Evolutionary conservation across 129 eudicot genomes (phyloP).

Genomic region (Calendula officinalis): DNA sequence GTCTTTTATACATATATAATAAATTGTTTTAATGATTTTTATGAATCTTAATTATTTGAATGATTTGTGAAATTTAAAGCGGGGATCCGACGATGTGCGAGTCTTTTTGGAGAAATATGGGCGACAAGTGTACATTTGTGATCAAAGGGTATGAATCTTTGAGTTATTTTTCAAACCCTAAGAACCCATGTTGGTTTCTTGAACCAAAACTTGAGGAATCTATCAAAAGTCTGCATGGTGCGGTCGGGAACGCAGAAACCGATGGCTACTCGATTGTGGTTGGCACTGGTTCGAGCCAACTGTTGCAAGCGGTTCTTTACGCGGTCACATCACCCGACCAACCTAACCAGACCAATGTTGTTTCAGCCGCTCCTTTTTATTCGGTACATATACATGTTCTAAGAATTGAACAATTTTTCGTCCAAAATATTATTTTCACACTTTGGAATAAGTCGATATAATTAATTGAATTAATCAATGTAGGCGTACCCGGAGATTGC

Average conservation of each 20-base stretch:
- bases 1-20: background rate
- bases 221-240: slow-evolving; percentile 54
- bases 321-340: slow-evolving; percentile 49
- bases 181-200: slow-evolving; percentile 69
- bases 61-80: slow-evolving; percentile 34
- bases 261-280: slow-evolving; percentile 57
- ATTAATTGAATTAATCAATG: background rate
- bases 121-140: slow-evolving; percentile 45
- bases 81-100: slow-evolving; percentile 86
- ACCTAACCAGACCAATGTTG: slow-evolving; percentile 45
- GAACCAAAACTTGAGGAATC: slow-evolving; percentile 70
- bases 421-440: background rate
- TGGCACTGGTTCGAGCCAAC: slow-evolving; percentile 92
- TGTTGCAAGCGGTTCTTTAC: slow-evolving; percentile 54
- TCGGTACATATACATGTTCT: slow-evolving; percentile 41
- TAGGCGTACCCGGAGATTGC: slow-evolving; percentile 59
- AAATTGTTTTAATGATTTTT: background rate
- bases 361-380: slow-evolving; percentile 73
- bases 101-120: slow-evolving; percentile 56
- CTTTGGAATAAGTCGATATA: background rate
- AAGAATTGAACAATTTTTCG: background rate
- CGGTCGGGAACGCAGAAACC: slow-evolving; percentile 63
- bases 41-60: background rate
- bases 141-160: slow-evolving; percentile 53
- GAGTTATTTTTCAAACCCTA: slow-evolving; percentile 61